phyloP scores from a whole-genome alignment of 1,139 yeast species.

The Candida pseudocylindracea region DNA sequence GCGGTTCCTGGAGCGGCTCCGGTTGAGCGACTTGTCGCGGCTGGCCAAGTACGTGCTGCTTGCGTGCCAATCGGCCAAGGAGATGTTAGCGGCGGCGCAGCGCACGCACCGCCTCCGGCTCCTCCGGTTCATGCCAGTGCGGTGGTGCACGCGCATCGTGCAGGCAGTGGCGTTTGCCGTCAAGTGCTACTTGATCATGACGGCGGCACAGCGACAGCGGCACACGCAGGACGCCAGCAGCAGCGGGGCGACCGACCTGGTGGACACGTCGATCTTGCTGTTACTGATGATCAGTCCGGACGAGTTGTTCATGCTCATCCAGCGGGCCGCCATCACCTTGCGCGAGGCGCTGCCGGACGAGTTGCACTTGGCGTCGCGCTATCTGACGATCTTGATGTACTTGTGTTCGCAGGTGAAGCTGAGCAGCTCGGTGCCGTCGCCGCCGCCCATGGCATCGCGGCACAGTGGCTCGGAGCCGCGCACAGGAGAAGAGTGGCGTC shows the following conservation, averaged over 20 bases:
- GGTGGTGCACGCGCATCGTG: slow-evolving; percentile 81
- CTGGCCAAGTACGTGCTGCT: slow-evolving; percentile 61
- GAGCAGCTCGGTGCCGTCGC: slow-evolving; percentile 2
- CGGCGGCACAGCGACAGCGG: slow-evolving; percentile 16
- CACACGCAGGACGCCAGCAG: not conserved
- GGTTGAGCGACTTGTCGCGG: slow-evolving; percentile 47
- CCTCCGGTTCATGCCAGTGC: slow-evolving; percentile 63
- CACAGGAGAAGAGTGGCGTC: too few relatives aligned
- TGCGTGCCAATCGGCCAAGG: slow-evolving; percentile 74
- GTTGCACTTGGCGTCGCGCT: slow-evolving; percentile 59
- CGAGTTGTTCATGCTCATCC: slow-evolving; percentile 46
- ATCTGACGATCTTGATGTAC: slow-evolving; percentile 62
- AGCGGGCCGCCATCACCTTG: slow-evolving; percentile 50
- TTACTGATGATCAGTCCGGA: slow-evolving; percentile 46
- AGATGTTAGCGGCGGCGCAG: slow-evolving; percentile 48
- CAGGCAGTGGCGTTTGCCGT: slow-evolving; percentile 81
- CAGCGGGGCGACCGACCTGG: not conserved
- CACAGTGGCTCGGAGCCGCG: too few relatives aligned
- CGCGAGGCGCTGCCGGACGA: slow-evolving; percentile 83
- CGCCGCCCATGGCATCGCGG: too few relatives aligned
- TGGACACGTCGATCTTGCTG: not conserved
- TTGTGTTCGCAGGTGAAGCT: slow-evolving; percentile 55
- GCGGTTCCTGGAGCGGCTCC: slow-evolving; percentile 7
- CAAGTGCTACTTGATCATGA: slow-evolving; percentile 54
- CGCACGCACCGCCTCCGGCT: slow-evolving; percentile 43